Evolutionary conservation across 352 stramenopile genomes (phyloP).

Genomic region (Pythium oligandrum): DNA sequence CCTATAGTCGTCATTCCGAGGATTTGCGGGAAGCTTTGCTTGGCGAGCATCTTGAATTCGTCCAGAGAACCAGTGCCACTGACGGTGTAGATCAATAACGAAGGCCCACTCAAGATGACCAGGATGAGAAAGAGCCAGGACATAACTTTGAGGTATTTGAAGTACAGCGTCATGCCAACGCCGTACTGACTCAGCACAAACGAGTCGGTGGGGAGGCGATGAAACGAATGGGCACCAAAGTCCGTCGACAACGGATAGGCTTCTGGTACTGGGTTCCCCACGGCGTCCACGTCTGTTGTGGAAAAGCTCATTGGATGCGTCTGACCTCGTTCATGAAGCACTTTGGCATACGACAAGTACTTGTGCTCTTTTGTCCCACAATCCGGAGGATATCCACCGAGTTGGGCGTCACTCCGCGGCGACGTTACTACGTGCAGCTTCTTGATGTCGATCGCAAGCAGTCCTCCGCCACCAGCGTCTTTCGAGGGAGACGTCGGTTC

Average conservation of each 20-base stretch:
- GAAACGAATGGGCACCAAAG: slow-evolving; percentile 79
- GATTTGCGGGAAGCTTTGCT: slow-evolving; percentile 63
- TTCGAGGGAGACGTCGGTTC: slow-evolving; percentile 5
- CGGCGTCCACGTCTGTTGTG: slow-evolving; percentile 38
- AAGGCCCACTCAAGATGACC: slow-evolving; percentile 51
- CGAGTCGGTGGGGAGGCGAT: slow-evolving; percentile 68
- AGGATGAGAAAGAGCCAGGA: slow-evolving; percentile 80
- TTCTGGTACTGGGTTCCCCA: slow-evolving; percentile 50
- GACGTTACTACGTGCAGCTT: not conserved
- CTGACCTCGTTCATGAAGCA: slow-evolving; percentile 55
- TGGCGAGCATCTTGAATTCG: slow-evolving; percentile 57
- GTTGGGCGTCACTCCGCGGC: slow-evolving; percentile 46
- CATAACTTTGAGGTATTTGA: slow-evolving; percentile 87
- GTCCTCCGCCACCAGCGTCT: not conserved
- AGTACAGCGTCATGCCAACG: slow-evolving; percentile 74
- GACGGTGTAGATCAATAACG: slow-evolving; percentile 60
- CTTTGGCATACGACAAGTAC: slow-evolving; percentile 77
- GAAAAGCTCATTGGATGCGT: slow-evolving; percentile 80
- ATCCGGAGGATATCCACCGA: slow-evolving; percentile 69
- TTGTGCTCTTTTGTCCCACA: slow-evolving; percentile 71
- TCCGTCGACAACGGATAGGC: slow-evolving; percentile 55
- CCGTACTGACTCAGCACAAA: slow-evolving; percentile 73
- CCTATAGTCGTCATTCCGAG: slow-evolving; percentile 78
- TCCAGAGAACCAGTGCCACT: slow-evolving; percentile 46
- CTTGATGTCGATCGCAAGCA: not conserved